Base-by-base conservation (phyloP, 2,329 filamentous ascomycete genomes). In the Phyllachora maydis region DNA sequence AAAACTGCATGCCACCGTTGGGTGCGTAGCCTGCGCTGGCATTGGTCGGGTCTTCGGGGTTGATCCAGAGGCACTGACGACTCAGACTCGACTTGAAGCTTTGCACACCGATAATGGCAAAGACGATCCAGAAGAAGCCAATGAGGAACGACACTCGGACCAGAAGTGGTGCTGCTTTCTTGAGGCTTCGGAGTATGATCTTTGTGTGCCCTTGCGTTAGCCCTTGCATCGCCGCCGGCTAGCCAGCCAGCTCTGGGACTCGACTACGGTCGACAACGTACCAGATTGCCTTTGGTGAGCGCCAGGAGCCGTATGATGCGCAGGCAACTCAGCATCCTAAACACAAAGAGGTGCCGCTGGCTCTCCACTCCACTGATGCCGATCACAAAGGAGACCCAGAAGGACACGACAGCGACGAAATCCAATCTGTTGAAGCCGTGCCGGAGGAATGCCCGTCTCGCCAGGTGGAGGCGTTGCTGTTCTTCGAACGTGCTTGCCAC, bases 371-470 rank as follows among this genome's bases (percentile, higher is more conserved):
- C 69, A 8, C 64, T 61, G 11, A 83, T 48, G 16, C 68, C 65
- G 23, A 98, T 56, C 8, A 66, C 44, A 38, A 95, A 88, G 2
- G 79, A 73, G 27, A 92, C 73, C 88, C 88, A 98, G 47, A 82
- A 98, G 1, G 85, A 75, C n/a, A 88, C 59, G 6, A 98, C 76
- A 2, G 88, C 90, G 25, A 98, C 56, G 45, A 95, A 93, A 43
- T 98, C 88, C 8, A 95, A 61, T 24, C 88, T 68, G 42, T 95
- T 95, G 52, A 98, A 98, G 1, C 81, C 83, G 46, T 98, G 88
- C 10, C 88, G 70, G 26, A 98, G 52, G 45, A 93, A 95, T 2
- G 88, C 90, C 31, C 88, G 68, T 25, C 88, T 73, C 10, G 90
- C 85, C 26, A 98, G 61, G 32, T 91, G 74, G 34, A 74, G 62